phyloP scores from a whole-genome alignment of 345 rosid species.

The Gossypium bickii region DNA sequence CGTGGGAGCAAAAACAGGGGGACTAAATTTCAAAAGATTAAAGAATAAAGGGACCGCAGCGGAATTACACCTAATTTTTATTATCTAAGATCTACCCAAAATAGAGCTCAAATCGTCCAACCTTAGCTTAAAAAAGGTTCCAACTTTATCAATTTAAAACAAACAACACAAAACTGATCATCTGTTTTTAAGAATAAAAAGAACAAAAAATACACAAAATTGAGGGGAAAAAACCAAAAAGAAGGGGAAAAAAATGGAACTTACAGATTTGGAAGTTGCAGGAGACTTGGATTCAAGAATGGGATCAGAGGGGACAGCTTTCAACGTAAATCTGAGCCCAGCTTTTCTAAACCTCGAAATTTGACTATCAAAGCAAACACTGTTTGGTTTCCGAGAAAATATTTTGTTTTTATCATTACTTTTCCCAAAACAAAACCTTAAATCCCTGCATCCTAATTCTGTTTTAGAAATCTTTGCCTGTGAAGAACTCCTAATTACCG shows the following conservation, averaged over 20 bases:
- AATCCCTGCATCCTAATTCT: constrained; percentile 36
- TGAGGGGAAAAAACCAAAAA: not conserved
- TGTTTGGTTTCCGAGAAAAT: constrained; percentile 18
- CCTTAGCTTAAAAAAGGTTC: not conserved
- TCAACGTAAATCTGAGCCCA: constrained; percentile 30
- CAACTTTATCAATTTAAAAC: not conserved
- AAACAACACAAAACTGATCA: not conserved
- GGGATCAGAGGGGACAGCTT: constrained; percentile 45
- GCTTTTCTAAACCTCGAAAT: constrained; percentile 31
- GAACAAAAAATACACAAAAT: not conserved
- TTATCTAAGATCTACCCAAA: not conserved
- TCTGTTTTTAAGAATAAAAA: too few species aligned
- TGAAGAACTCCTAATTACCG: constrained; percentile 48
- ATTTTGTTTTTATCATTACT: constrained; percentile 4
- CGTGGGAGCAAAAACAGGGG: too few species aligned
- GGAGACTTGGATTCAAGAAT: constrained; percentile 32
- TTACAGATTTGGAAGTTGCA: constrained; percentile 48
- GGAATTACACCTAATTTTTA: too few species aligned
- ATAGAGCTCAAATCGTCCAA: not conserved
- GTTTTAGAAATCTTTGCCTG: constrained; percentile 40
- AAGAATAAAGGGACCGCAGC: too few species aligned
- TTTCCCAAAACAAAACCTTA: constrained; percentile 22
- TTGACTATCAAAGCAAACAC: constrained; percentile 30
- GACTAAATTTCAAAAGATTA: too few species aligned
- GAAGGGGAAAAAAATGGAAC: not conserved